phyloP scores from a whole-genome alignment of 805 yeast species.

The Wickerhamomyces rabaulensis region DNA sequence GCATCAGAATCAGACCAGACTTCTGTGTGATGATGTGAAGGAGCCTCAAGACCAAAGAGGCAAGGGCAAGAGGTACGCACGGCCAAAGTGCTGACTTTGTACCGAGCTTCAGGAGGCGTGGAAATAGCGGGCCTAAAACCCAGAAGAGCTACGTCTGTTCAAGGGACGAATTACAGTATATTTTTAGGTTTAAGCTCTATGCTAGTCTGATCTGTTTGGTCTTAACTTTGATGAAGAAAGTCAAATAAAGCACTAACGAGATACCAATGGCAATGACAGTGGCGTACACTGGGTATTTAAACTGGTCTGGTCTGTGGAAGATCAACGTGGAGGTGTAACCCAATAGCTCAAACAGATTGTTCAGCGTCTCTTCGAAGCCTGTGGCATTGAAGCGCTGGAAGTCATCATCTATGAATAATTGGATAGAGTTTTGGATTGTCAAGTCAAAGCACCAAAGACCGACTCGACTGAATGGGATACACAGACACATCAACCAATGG shows the following conservation, averaged over 20 bases:
- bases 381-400: conserved; percentile 28
- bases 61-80: no score
- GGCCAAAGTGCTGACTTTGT: no score
- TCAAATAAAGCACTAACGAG: conserved; percentile 2
- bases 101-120: no score
- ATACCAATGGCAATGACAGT: conserved; percentile 11
- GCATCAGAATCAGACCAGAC: no score
- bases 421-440: conserved; percentile 29
- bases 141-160: no score
- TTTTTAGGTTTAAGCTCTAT: background rate
- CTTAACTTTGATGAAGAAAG: conserved; percentile 6
- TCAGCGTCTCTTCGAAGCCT: conserved; percentile 29
- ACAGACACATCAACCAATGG: conserved; percentile 19
- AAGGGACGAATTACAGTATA: no score
- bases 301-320: conserved; percentile 25
- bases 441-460: conserved; percentile 40
- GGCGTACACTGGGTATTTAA: conserved; percentile 24
- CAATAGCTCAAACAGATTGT: conserved; percentile 25
- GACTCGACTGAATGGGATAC: conserved; percentile 28
- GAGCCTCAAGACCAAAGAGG: no score
- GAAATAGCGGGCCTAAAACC: no score
- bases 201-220: background rate
- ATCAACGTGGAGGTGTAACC: conserved; percentile 26
- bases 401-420: conserved; percentile 28
- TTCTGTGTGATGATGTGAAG: no score